phyloP scores from a whole-genome alignment of 2,329 filamentous ascomycete species.

The Sporothrix dimorphospora region DNA sequence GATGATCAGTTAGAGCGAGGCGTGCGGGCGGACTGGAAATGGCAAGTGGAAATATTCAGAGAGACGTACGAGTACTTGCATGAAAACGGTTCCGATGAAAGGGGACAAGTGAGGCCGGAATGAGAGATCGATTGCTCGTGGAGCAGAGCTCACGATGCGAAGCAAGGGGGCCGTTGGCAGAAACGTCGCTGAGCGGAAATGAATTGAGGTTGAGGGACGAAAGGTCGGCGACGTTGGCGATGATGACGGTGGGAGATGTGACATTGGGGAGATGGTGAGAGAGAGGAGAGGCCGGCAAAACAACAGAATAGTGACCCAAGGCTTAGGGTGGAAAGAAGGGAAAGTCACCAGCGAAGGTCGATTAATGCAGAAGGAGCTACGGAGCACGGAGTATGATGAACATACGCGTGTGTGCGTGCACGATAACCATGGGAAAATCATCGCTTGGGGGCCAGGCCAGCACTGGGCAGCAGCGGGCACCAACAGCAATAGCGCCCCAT shows the following conservation, averaged over 20 bases:
- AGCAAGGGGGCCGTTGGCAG: background rate
- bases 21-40: background rate
- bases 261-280: background rate
- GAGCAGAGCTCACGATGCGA: background rate
- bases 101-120: background rate
- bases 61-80: background rate
- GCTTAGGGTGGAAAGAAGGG: background rate
- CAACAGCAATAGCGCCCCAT: conserved; percentile 15
- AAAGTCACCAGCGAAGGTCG: background rate
- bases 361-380: background rate
- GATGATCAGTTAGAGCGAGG: background rate
- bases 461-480: conserved; percentile 13
- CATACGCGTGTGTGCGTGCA: background rate
- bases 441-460: background rate
- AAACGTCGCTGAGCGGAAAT: background rate
- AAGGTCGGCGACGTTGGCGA: background rate
- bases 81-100: conserved; percentile 4
- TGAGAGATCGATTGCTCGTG: background rate
- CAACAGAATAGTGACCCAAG: background rate
- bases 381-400: background rate
- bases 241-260: background rate
- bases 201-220: too few species aligned
- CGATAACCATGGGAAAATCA: background rate
- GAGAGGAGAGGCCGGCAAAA: background rate
- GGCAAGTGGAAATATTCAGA: conserved; percentile 14